Evolutionary conservation across 2,329 filamentous ascomycete species (phyloP), one percentile per base, ranked within the genome.

Genomic region (Sarocladium kiliense): DNA sequence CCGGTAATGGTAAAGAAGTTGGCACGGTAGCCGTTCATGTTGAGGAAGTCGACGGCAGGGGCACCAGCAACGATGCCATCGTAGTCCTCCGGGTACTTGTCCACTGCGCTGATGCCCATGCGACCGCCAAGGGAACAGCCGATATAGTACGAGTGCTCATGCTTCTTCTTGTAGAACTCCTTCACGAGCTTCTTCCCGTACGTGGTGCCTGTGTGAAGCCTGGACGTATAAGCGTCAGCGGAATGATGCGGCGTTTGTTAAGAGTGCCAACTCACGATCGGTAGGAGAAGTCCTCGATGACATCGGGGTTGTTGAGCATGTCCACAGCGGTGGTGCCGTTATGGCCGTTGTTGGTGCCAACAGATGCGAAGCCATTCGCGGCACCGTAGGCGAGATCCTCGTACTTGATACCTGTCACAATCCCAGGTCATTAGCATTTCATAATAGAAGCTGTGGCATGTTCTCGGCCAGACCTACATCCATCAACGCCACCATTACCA

Each of bases 321-420:
- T 58, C 53, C 6, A 66, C 66, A 14, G 56, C 26, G 53, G 54
- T 3, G 3, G 70, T 68, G 27, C 75, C 77, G 58, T 78, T 76
- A 47, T 79, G 77, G 2, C 77, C 77, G 21, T 76, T 77, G 56
- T 79, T 79, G 1, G 77, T 72, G 2, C 74, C 76, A 26, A 79
- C 70, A 0, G 70, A 66, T 1, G 75, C 70, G 54, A 79, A 79
- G 0, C 74, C 74, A 16, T 72, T 61, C 2, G 65, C 62, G 6
- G 69, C 63, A 1, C 70, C 69, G 57, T 79, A 79, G 1, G 71
- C 74, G 12, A 80, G 62, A 54, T 78, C 75, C 51, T 72, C 68
- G 55, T 77, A 78, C 57, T 74, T 66, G 45, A 79, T 75, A 19
- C 41, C 41, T 45, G 41, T 25, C 7, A n/a, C n/a, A n/a, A 26